Evolutionary conservation across 2,329 filamentous ascomycete species (phyloP).

Genomic region (Talaromyces islandicus): DNA sequence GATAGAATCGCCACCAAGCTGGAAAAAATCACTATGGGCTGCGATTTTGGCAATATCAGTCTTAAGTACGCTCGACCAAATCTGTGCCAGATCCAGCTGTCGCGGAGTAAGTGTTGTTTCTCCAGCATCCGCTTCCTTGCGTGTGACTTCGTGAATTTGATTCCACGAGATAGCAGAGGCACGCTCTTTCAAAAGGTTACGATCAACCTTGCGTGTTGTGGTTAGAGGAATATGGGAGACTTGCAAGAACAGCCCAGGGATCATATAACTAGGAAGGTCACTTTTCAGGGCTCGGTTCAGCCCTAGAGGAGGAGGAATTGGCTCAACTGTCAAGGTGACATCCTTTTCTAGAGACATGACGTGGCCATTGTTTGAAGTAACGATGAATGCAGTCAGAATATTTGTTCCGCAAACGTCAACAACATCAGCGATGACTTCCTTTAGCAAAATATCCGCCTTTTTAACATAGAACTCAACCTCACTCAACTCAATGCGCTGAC

Average conservation of each 20-base stretch:
- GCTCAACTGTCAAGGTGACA: not conserved
- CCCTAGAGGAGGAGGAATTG: not conserved
- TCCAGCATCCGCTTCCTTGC: too few relatives aligned
- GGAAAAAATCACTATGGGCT: conserved; percentile 21
- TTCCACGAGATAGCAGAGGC: not conserved
- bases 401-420: too few relatives aligned
- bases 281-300: not conserved
- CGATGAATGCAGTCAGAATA: too few relatives aligned
- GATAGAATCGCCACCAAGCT: conserved; percentile 20
- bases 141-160: not conserved
- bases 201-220: conserved; percentile 4
- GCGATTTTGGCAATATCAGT: too few relatives aligned
- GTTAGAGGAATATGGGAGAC: not conserved
- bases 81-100: conserved; percentile 12
- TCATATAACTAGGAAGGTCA: conserved; percentile 11
- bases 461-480: conserved; percentile 3
- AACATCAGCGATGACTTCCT: not conserved
- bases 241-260: not conserved
- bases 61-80: too few relatives aligned
- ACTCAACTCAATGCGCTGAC: conserved; percentile 6
- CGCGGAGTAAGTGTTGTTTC: not conserved
- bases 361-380: too few relatives aligned
- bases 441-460: not conserved
- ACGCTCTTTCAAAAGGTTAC: not conserved
- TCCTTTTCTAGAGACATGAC: not conserved